A percentile compares a stretch with the other conserved stretches of the same genome.
These are phyloP conservation scores for Quercus mongolica DNA, from an alignment of 306 rosid species.

Conservation along the genomic window DNA sequence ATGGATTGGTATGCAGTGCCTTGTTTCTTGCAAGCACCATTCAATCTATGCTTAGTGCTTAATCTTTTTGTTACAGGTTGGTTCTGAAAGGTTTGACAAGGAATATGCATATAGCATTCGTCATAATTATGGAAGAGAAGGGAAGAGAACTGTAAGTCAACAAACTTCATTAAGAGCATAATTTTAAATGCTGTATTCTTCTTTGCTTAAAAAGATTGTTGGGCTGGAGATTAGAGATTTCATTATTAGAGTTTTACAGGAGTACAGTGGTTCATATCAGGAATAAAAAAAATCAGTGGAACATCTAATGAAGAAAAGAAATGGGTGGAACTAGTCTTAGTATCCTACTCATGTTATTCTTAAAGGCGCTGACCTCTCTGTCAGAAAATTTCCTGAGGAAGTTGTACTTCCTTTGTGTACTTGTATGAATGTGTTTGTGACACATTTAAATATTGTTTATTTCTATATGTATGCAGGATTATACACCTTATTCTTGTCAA, in stretches of 20 bases:
- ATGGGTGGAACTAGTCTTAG: background rate
- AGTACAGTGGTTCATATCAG: background rate
- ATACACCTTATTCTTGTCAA: conserved; percentile 84
- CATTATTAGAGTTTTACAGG: background rate
- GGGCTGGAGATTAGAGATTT: background rate
- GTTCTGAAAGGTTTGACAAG: conserved; percentile 91
- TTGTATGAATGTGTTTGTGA: conserved; percentile 13
- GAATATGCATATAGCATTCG: conserved; percentile 80
- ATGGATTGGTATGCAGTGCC: background rate
- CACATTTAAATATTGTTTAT: conserved; percentile 20
- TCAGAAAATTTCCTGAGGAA: background rate
- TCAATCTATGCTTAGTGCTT: conserved; percentile 16
- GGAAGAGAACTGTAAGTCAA: conserved; percentile 82
- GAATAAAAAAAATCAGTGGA: background rate
- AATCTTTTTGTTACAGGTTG: conserved; percentile 54
- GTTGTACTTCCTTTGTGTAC: conserved; percentile 8
- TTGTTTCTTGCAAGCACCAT: conserved; percentile 13
- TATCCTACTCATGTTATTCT: conserved; percentile 5
- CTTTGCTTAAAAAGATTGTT: background rate
- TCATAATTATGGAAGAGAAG: conserved; percentile 91
- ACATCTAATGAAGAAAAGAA: background rate
- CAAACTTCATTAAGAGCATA: conserved; percentile 7
- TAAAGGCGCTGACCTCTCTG: background rate
- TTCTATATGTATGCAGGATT: conserved; percentile 59
- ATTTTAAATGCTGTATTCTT: background rate